These are phyloP conservation scores for Oryza nivara DNA, from an alignment of 176 grass and related monocot species.

Conservation along the genomic window DNA sequence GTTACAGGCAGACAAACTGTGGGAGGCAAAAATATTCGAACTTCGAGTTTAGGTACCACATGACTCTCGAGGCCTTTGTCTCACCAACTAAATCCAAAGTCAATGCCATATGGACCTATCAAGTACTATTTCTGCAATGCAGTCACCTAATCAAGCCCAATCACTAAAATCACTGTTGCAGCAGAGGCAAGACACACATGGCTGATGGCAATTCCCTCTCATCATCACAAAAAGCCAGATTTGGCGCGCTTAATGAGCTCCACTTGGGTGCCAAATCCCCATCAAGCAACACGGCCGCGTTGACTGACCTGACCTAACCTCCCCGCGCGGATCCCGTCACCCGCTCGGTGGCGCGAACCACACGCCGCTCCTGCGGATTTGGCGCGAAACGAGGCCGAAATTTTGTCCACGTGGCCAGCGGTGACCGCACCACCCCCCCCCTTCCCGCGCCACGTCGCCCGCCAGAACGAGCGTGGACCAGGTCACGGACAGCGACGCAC, in stretches of 20 bases:
- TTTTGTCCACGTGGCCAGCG: background rate
- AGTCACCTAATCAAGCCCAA: no score
- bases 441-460: background rate
- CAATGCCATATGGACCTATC: no score
- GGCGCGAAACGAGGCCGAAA: background rate
- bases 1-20: no score
- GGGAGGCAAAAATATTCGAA: no score
- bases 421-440: background rate
- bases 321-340: background rate
- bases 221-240: background rate
- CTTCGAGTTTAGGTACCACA: no score
- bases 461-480: background rate
- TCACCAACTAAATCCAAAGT: no score
- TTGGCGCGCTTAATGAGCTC: background rate
- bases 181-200: no score
- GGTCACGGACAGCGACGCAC: background rate
- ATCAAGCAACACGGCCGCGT: background rate
- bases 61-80: no score
- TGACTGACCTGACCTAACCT: background rate
- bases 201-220: no score
- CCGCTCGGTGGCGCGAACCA: background rate
- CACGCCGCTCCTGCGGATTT: background rate
- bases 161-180: no score
- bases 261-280: background rate
- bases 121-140: no score